These are phyloP conservation scores for Nematodospora valgi DNA, from an alignment of 805 yeast species.

Conservation along the genomic window DNA sequence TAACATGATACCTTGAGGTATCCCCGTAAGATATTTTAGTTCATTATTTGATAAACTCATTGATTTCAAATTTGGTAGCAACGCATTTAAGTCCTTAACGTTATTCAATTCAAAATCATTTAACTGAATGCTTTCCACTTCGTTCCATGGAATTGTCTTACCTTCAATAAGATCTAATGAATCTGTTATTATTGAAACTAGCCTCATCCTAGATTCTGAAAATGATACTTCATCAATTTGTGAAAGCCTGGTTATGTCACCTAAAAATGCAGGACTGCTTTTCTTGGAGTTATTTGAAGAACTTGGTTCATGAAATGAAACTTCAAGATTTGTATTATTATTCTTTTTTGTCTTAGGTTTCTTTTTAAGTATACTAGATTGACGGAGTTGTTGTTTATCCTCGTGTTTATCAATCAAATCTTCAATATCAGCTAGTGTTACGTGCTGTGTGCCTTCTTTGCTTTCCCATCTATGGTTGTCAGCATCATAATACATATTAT, in stretches of 20 bases:
- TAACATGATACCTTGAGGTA: conserved; percentile 38
- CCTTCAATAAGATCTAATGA: conserved; percentile 29
- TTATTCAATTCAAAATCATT: conserved; percentile 32
- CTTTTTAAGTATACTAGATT: conserved; percentile 5
- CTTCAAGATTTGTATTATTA: conserved; percentile 26
- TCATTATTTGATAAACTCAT: conserved; percentile 42
- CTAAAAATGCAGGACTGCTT: too few species aligned
- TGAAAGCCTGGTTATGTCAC: conserved; percentile 43
- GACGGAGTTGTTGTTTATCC: background rate
- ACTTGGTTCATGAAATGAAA: conserved; percentile 32
- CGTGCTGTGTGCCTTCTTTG: conserved; percentile 15
- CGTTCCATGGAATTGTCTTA: conserved; percentile 37
- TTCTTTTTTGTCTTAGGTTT: conserved; percentile 4
- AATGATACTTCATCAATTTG: conserved; percentile 41
- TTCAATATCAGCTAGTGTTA: conserved; percentile 38
- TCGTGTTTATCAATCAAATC: conserved; percentile 18
- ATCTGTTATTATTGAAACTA: conserved; percentile 47
- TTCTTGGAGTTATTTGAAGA: conserved; percentile 10
- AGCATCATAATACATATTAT: conserved; percentile 31
- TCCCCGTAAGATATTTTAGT: conserved; percentile 42
- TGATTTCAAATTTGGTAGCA: conserved; percentile 41
- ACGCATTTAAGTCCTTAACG: conserved; percentile 40
- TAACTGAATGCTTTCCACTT: conserved; percentile 34
- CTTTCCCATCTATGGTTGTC: conserved; percentile 28
- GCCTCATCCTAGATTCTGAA: conserved; percentile 40